These are phyloP conservation scores for Aegilops tauschii DNA, from an alignment of 176 grass and related monocot genomes.

Conservation along the genomic window DNA sequence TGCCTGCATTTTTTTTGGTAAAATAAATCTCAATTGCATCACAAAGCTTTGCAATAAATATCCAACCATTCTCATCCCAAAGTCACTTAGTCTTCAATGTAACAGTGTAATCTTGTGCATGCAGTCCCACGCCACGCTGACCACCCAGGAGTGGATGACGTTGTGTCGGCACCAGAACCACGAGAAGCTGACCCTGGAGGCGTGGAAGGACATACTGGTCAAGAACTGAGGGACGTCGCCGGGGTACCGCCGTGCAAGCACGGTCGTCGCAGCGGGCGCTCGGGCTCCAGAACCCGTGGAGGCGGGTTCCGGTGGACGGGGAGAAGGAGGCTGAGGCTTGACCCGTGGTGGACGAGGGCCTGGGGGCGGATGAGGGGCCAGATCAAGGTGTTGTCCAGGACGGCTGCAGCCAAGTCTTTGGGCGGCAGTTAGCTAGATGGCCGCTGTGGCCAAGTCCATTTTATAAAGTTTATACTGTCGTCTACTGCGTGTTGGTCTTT, in stretches of 20 bases:
- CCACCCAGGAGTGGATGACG: constrained; percentile 37
- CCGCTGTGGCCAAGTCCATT: too few species aligned
- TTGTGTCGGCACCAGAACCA: constrained; percentile 27
- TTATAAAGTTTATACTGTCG: too few species aligned
- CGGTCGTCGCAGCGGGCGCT: too few species aligned
- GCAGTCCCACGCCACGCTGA: constrained; percentile 60
- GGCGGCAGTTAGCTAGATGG: background rate
- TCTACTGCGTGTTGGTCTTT: too few species aligned
- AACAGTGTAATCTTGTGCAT: background rate
- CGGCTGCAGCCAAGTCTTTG: constrained; percentile 19
- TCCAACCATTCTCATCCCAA: background rate
- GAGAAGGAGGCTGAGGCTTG: constrained; percentile 7
- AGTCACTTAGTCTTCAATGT: background rate
- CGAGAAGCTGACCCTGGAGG: too few species aligned
- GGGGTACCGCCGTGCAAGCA: too few species aligned
- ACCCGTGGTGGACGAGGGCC: constrained; percentile 60
- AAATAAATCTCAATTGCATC: background rate
- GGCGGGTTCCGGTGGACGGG: too few species aligned
- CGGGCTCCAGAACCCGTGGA: too few species aligned
- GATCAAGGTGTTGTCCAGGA: constrained; percentile 48
- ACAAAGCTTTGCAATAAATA: background rate
- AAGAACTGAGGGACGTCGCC: too few species aligned
- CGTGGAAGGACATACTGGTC: too few species aligned
- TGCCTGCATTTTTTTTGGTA: background rate
- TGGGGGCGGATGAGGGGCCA: constrained; percentile 63